Evolutionary conservation across 257 asterid genomes (phyloP).

Genomic region (Prunella vulgaris): DNA sequence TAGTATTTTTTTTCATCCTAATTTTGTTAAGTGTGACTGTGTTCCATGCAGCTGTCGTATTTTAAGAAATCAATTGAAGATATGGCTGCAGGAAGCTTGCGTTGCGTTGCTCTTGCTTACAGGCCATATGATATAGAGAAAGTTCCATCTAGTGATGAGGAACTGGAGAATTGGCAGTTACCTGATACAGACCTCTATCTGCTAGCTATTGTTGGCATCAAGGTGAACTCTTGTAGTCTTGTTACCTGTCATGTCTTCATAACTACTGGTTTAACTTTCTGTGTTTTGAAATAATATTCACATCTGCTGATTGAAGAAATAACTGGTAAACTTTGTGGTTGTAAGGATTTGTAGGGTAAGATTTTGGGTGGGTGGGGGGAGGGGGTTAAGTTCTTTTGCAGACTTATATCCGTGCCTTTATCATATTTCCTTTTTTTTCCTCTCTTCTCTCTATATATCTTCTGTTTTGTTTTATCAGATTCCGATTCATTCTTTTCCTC

Average conservation of each 20-base stretch:
- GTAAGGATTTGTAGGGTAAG: not conserved
- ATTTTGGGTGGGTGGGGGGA: not conserved
- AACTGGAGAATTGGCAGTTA: constrained; percentile 65
- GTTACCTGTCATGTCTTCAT: constrained; percentile 12
- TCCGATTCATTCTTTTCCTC: not conserved
- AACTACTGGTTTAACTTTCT: not conserved
- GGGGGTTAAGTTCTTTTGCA: not conserved
- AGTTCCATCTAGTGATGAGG: constrained; percentile 70
- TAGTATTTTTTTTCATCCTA: not conserved
- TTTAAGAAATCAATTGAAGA: constrained; percentile 65
- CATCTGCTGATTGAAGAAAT: not conserved
- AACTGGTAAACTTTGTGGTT: not conserved
- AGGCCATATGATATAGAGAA: constrained; percentile 37
- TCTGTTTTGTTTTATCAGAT: not conserved
- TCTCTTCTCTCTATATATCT: not conserved
- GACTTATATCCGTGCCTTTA: not conserved
- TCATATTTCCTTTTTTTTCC: not conserved
- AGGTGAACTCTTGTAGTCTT: constrained; percentile 47
- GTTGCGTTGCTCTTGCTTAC: constrained; percentile 93
- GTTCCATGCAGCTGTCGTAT: constrained; percentile 41
- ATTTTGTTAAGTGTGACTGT: constrained; percentile 13
- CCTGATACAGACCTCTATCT: constrained; percentile 80
- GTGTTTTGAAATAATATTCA: not conserved
- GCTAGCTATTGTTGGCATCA: constrained; percentile 90
- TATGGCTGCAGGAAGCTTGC: constrained; percentile 84